Conservation (phyloP, 768 basidiomycete genomes). For the Russula emetica region DNA sequence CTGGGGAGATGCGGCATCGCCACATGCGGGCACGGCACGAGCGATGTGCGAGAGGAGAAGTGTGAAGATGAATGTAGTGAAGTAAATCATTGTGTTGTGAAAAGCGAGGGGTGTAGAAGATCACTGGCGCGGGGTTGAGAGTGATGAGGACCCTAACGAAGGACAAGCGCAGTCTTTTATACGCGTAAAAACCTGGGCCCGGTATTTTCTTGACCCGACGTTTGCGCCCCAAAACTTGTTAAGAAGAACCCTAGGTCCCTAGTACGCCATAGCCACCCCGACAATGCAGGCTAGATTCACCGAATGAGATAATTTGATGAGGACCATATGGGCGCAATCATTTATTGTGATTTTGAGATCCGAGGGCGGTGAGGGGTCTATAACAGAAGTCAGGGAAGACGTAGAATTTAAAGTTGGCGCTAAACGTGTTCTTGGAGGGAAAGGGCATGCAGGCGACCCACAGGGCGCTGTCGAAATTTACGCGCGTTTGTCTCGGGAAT, state of each 20-base stretch:
- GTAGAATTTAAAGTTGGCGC: too few relatives aligned
- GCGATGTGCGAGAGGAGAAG: conserved; percentile 4
- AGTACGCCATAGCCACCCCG: background rate
- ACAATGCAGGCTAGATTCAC: too few relatives aligned
- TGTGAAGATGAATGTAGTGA: background rate
- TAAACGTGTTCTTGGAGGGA: too few relatives aligned
- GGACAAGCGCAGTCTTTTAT: background rate
- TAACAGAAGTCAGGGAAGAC: too few relatives aligned
- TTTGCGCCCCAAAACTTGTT: background rate
- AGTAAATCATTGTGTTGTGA: conserved; percentile 4
- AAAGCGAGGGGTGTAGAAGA: background rate
- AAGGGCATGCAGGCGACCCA: too few relatives aligned
- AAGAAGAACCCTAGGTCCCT: background rate
- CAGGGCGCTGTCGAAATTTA: too few relatives aligned
- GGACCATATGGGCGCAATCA: background rate
- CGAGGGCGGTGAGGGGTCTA: too few relatives aligned
- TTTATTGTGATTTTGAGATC: background rate
- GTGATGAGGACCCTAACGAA: background rate
- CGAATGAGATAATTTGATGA: too few relatives aligned
- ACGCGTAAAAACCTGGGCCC: background rate
- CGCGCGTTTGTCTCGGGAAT: too few relatives aligned
- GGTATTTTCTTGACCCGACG: too few relatives aligned
- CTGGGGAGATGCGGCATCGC: background rate
- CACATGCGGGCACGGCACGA: background rate
- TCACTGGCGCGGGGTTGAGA: background rate